A percentile compares a stretch with the other conserved stretches of the same genome.
Conservation (phyloP, 2,329 filamentous ascomycete genomes). For the Herpotrichia juniperi region DNA sequence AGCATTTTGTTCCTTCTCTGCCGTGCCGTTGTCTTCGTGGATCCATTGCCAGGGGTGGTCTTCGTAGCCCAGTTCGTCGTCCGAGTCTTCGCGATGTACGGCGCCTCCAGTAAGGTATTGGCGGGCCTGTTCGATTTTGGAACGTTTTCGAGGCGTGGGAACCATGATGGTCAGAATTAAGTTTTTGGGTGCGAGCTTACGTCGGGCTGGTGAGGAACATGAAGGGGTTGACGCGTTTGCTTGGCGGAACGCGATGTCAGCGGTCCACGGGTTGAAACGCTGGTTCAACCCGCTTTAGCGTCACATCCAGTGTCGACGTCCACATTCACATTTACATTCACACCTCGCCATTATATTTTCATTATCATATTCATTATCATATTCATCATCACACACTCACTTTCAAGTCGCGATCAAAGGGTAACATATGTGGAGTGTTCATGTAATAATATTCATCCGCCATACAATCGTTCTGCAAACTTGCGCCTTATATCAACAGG, state of each 20-base stretch:
- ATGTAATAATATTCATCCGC: slow-evolving; percentile 17
- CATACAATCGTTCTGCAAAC: background rate
- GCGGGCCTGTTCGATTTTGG: slow-evolving; percentile 54
- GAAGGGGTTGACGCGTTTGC: slow-evolving; percentile 38
- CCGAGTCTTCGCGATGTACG: slow-evolving; percentile 77
- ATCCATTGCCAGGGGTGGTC: slow-evolving; percentile 60
- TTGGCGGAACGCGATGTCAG: slow-evolving; percentile 35
- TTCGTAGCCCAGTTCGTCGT: slow-evolving; percentile 74
- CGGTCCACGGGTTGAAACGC: slow-evolving; percentile 1
- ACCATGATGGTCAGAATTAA: slow-evolving; percentile 43
- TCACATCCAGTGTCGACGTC: too few species aligned
- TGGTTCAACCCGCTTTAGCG: slow-evolving; percentile 1
- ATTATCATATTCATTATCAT: background rate
- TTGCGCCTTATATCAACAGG: slow-evolving; percentile 6
- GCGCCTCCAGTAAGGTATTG: slow-evolving; percentile 64
- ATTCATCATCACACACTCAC: background rate
- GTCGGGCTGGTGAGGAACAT: slow-evolving; percentile 25
- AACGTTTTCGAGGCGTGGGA: slow-evolving; percentile 43
- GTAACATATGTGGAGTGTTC: background rate
- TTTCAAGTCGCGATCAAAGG: background rate
- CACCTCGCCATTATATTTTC: too few species aligned
- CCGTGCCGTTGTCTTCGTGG: slow-evolving; percentile 54
- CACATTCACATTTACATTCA: background rate
- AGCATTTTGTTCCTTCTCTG: slow-evolving; percentile 25
- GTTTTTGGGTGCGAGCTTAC: slow-evolving; percentile 29